A percentile compares a stretch with the other conserved stretches of the same genome.
Evolutionary conservation across 2,329 filamentous ascomycete species (phyloP).

Genomic region (Ophiostoma sp.): DNA sequence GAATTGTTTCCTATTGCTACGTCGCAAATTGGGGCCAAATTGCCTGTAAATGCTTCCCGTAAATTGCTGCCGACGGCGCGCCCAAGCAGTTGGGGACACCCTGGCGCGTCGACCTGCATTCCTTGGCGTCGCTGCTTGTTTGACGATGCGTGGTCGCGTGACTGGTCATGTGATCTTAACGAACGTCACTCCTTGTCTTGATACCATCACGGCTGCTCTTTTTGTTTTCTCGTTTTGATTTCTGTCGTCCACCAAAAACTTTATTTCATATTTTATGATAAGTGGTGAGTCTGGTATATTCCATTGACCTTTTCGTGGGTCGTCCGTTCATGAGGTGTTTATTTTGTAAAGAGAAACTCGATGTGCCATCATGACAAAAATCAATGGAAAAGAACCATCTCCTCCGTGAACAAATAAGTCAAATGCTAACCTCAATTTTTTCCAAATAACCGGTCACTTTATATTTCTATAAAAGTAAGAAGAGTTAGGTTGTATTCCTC

Average conservation of each 20-base stretch:
- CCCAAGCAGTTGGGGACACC: conserved; percentile 18
- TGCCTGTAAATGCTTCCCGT: background rate
- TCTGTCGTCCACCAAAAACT: background rate
- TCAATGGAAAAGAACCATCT: too few species aligned
- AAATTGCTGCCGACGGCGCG: conserved; percentile 3
- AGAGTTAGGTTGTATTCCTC: too few species aligned
- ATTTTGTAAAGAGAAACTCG: too few species aligned
- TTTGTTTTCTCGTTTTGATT: background rate
- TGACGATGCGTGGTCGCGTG: background rate
- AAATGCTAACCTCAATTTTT: too few species aligned
- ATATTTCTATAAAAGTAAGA: too few species aligned
- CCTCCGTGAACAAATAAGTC: too few species aligned
- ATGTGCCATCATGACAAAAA: too few species aligned
- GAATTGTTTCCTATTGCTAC: background rate
- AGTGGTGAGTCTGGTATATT: too few species aligned
- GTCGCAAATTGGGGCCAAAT: conserved; percentile 12
- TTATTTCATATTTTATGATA: too few species aligned
- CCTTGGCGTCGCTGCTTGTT: background rate
- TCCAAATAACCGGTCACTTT: too few species aligned
- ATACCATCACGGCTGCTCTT: background rate
- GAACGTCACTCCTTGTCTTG: background rate
- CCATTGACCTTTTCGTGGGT: too few species aligned
- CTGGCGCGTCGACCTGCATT: conserved; percentile 18
- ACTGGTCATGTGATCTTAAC: background rate
- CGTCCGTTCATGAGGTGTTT: too few species aligned